These are phyloP conservation scores for Leccinum obscurum DNA, from an alignment of 768 basidiomycete genomes.

Conservation along the genomic window DNA sequence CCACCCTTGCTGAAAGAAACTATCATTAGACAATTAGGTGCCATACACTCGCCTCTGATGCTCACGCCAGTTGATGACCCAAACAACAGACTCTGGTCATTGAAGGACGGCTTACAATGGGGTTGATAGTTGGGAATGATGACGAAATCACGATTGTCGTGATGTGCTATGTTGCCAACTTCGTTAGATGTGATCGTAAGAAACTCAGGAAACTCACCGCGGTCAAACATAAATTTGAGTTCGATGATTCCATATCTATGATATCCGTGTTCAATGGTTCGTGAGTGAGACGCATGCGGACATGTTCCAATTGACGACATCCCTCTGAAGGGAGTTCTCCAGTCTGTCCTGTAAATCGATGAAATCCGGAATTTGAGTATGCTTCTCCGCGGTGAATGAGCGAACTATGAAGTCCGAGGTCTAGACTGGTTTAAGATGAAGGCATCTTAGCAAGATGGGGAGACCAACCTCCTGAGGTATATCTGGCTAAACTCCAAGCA, in stretches of 20 bases:
- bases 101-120: conserved; percentile 45
- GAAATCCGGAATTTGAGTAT: conserved; percentile 89
- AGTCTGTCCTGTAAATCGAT: conserved; percentile 76
- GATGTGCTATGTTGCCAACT: conserved; percentile 50
- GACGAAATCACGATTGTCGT: conserved; percentile 85
- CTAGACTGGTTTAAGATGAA: conserved; percentile 35
- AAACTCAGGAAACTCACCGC: conserved; percentile 45
- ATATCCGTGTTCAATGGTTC: conserved; percentile 70
- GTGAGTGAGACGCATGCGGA: conserved; percentile 79
- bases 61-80: conserved; percentile 63
- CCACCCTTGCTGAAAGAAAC: conserved; percentile 61
- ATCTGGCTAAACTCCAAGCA: conserved; percentile 80
- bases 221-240: conserved; percentile 79
- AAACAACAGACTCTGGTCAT: conserved; percentile 69
- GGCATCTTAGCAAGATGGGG: background rate
- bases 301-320: conserved; percentile 78
- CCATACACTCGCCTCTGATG: conserved; percentile 7
- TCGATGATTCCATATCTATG: conserved; percentile 83
- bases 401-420: conserved; percentile 80
- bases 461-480: conserved; percentile 69
- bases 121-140: conserved; percentile 83
- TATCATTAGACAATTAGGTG: background rate
- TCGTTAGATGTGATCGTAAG: conserved; percentile 7
- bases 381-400: conserved; percentile 79
- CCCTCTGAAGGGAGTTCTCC: conserved; percentile 83